Percentiles rank a stretch among this genome's conserved stretches.
These are phyloP conservation scores for Bryoerythrophyllum caledonicum DNA, from an alignment of 225 moss, liverwort and hornwort genomes.

Conservation along the genomic window DNA sequence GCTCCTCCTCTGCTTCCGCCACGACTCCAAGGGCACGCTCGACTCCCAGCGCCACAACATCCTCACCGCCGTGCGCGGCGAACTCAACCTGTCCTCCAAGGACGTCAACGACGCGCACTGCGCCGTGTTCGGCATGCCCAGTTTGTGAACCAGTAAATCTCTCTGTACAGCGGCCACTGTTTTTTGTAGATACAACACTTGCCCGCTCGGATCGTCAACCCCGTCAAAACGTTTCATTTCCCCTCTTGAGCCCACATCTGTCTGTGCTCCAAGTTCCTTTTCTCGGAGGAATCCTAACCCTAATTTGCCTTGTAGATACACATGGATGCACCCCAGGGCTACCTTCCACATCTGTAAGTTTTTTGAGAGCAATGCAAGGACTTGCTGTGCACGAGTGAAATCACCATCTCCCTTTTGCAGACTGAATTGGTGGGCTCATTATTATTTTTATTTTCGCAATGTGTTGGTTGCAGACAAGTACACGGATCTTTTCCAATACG, in stretches of 20 bases:
- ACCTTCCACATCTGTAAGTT: too few species aligned
- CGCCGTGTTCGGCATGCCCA: neutral
- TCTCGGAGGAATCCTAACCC: neutral
- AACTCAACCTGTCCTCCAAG: neutral
- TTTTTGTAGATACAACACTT: conserved; percentile 2
- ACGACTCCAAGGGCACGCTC: conserved; percentile 2
- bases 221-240: neutral
- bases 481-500: too few species aligned
- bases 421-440: too few species aligned
- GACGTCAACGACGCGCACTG: neutral
- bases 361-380: too few species aligned
- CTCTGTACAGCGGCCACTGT: neutral
- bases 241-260: neutral
- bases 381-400: too few species aligned
- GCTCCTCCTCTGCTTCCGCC: neutral
- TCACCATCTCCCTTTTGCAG: neutral
- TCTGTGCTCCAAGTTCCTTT: neutral
- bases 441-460: neutral
- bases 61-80: neutral
- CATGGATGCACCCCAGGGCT: too few species aligned
- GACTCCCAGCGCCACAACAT: neutral
- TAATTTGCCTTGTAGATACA: neutral
- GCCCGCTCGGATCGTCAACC: neutral
- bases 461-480: too few species aligned
- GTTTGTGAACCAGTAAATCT: neutral